Conservation (phyloP, 2,329 filamentous ascomycete species). For the Endocalyx cinctus region DNA sequence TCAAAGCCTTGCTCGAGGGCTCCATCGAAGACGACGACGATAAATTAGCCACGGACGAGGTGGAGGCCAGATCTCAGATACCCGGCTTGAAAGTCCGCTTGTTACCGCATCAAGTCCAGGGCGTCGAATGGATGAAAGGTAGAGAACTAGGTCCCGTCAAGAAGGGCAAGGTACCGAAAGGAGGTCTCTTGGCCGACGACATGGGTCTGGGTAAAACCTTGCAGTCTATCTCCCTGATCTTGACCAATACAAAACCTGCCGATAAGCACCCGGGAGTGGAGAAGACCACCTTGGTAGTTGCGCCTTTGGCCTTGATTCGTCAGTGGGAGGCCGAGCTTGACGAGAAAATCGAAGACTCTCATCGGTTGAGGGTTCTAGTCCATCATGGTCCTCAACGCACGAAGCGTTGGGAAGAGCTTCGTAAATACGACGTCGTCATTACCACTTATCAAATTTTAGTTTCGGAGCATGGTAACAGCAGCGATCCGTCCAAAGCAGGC, state of each 20-base stretch:
- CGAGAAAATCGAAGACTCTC: conserved; percentile 67
- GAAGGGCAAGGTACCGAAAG: conserved; percentile 76
- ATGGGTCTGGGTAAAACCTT: conserved; percentile 97
- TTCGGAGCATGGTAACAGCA: conserved; percentile 76
- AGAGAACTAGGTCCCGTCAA: conserved; percentile 85
- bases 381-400: conserved; percentile 87
- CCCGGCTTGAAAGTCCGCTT: conserved; percentile 84
- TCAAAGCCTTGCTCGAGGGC: conserved; percentile 78
- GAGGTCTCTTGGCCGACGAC: conserved; percentile 92
- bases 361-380: conserved; percentile 74
- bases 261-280: conserved; percentile 56
- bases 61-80: conserved; percentile 53
- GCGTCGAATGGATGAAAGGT: conserved; percentile 90
- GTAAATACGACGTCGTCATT: conserved; percentile 88
- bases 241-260: conserved; percentile 72
- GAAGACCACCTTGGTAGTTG: conserved; percentile 84
- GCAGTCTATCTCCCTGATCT: conserved; percentile 83
- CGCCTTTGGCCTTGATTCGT: conserved; percentile 87
- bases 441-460: conserved; percentile 96
- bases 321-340: conserved; percentile 96
- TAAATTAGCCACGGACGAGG: conserved; percentile 41
- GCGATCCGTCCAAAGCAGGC: conserved; percentile 64
- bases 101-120: conserved; percentile 89
- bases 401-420: conserved; percentile 71
- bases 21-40: conserved; percentile 70